phyloP scores from a whole-genome alignment of 163 green algal species.

The Chlorella variabilis region DNA sequence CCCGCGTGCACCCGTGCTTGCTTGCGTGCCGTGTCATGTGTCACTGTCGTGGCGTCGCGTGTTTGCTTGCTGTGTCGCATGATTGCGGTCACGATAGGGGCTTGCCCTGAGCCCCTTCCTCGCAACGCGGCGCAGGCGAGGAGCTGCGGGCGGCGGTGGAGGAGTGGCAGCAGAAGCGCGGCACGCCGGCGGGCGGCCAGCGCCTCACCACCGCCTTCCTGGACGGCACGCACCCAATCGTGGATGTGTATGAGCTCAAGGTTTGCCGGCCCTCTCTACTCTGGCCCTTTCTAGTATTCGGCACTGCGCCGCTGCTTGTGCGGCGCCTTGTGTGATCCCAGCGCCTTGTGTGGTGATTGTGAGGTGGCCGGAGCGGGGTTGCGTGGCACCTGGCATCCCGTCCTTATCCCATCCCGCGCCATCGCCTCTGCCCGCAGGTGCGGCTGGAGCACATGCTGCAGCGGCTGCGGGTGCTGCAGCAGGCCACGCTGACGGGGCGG shows the following conservation, averaged over 20 bases:
- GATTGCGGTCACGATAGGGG: no score
- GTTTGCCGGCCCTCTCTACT: neutral
- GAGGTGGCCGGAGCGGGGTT: no score
- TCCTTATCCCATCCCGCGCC: neutral
- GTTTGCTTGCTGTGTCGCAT: no score
- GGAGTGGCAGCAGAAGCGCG: conserved; percentile 79
- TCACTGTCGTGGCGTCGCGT: no score
- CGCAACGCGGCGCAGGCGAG: conserved; percentile 55
- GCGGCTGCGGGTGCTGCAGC: conserved; percentile 75
- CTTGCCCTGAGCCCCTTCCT: no score
- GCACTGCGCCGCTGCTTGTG: no score
- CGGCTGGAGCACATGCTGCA: conserved; percentile 88
- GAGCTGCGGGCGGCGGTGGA: conserved; percentile 76
- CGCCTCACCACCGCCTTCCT: conserved; percentile 85
- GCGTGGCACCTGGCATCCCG: no score
- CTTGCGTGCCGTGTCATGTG: no score
- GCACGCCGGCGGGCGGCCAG: conserved; percentile 45
- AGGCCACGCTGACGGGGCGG: conserved; percentile 57
- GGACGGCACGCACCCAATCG: conserved; percentile 80
- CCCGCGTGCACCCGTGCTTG: no score
- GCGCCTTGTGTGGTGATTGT: no score
- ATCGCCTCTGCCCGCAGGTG: conserved; percentile 48
- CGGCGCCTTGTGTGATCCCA: no score
- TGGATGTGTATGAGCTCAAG: conserved; percentile 77
- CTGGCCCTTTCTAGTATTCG: no score